Conservation (phyloP, 208 protist species). For the Strigomonas culicis region DNA sequence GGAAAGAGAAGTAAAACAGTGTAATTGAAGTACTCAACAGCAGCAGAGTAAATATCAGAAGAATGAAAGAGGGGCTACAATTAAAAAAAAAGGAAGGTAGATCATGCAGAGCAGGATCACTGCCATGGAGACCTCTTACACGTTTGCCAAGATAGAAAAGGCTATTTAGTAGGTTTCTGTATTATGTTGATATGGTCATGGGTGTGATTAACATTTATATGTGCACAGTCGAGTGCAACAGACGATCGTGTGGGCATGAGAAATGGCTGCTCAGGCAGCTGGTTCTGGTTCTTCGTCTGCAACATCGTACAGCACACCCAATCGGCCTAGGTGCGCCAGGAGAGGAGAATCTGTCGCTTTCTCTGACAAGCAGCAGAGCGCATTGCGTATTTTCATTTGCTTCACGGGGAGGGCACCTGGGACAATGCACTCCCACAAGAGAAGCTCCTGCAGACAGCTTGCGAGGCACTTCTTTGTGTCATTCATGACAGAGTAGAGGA, state of each 20-base stretch:
- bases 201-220: background rate
- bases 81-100: slow-evolving; percentile 8
- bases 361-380: slow-evolving; percentile 33
- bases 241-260: no score
- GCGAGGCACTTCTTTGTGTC: slow-evolving; percentile 27
- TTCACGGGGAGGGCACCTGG: slow-evolving; percentile 79
- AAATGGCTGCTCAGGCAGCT: no score
- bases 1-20: background rate
- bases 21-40: background rate
- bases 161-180: background rate
- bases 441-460: slow-evolving; percentile 65
- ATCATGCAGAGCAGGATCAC: background rate
- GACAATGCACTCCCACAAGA: slow-evolving; percentile 83
- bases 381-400: slow-evolving; percentile 73
- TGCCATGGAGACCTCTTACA: background rate
- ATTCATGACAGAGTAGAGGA: slow-evolving; percentile 74
- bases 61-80: background rate
- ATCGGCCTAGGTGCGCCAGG: slow-evolving; percentile 34
- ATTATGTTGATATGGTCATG: background rate
- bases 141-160: background rate
- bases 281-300: background rate
- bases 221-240: background rate
- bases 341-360: slow-evolving; percentile 16
- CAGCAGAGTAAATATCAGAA: background rate
- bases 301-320: slow-evolving; percentile 57